These are phyloP conservation scores for Haematococcus sp. DNA, from an alignment of 139 green algal species.

Conservation along the genomic window DNA sequence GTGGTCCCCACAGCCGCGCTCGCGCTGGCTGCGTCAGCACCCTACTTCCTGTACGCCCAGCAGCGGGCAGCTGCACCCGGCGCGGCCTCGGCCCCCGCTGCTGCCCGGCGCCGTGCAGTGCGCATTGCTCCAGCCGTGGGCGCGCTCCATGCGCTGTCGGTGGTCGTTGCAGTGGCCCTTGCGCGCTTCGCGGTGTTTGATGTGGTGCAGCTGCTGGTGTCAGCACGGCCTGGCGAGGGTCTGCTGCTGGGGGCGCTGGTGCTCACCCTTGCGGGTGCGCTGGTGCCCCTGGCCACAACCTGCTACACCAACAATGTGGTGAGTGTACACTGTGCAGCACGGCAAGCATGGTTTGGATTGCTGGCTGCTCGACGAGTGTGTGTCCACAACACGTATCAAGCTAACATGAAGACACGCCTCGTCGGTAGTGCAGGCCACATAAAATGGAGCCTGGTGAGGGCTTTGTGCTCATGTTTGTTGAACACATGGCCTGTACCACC, in stretches of 20 bases:
- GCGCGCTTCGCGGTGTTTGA: slow-evolving; percentile 67
- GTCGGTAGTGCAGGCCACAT: too few species aligned
- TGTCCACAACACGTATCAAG: too few species aligned
- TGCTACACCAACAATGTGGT: slow-evolving; percentile 59
- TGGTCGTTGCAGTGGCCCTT: slow-evolving; percentile 56
- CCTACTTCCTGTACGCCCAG: slow-evolving; percentile 61
- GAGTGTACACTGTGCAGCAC: too few species aligned
- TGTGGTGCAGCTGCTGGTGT: slow-evolving; percentile 15
- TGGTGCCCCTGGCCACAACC: slow-evolving; percentile 64
- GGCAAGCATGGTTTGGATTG: too few species aligned
- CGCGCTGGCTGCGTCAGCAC: slow-evolving; percentile 47
- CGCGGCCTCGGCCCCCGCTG: not conserved
- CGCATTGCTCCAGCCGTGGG: slow-evolving; percentile 55
- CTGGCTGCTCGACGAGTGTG: too few species aligned
- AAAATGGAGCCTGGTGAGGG: too few species aligned
- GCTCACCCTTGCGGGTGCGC: slow-evolving; percentile 46
- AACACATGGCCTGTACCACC: not conserved
- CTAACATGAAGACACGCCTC: too few species aligned
- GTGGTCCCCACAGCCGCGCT: slow-evolving; percentile 31
- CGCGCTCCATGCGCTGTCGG: slow-evolving; percentile 39
- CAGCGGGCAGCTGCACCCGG: not conserved
- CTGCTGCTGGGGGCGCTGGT: slow-evolving; percentile 77
- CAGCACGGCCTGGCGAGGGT: slow-evolving; percentile 72
- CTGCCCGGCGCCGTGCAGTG: slow-evolving; percentile 5
- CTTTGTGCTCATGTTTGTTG: too few species aligned